Base-by-base conservation (phyloP, 139 green algal species). In the Dunaliella primolecta region DNA sequence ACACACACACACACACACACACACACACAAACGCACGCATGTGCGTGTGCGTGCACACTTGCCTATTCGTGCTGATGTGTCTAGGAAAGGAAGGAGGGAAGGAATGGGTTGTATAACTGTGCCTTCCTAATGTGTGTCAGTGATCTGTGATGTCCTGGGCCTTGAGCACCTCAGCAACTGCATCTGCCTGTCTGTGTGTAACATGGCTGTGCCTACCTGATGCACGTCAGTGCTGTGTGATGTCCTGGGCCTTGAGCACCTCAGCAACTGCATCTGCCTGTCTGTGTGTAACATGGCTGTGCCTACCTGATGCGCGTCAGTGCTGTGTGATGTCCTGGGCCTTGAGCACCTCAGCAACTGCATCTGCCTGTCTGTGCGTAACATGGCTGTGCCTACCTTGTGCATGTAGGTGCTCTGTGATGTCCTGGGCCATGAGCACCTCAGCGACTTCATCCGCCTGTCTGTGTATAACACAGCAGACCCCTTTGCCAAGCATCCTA, bases 191-290 rank as follows among this genome's bases (percentile, higher is more conserved):
- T 56, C 76, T 34, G 85, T n/a, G n/a, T n/a, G n/a, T n/a, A n/a
- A n/a, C n/a, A n/a, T n/a, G n/a, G n/a, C n/a, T n/a, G n/a, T n/a
- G n/a, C n/a, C n/a, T n/a, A n/a, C n/a, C 84, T n/a, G n/a, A n/a
- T n/a, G n/a, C n/a, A n/a, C n/a, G n/a, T n/a, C 85, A 81, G 85
- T 85, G 0, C 80, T 88, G 85, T 72, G 82, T 2, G 85, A 88
- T 75, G n/a, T 76, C n/a, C 85, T 75, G 24, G 85, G 75, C 34
- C 75, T 86, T 56, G 75, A 81, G 21, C 75, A 86, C 36, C 75
- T 88, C 55, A 76, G 81, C 29, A 81, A 88, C 85, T 88, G 79
- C 36, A 27, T 81, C 0, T 81, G 85, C 15, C 37, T 88, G 7
- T 56, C 76, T 34, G 85, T n/a, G n/a, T n/a, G n/a, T n/a, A n/a